Evolutionary conservation across 2,329 filamentous ascomycete genomes (phyloP).

Genomic region (Aspergillus candidus): DNA sequence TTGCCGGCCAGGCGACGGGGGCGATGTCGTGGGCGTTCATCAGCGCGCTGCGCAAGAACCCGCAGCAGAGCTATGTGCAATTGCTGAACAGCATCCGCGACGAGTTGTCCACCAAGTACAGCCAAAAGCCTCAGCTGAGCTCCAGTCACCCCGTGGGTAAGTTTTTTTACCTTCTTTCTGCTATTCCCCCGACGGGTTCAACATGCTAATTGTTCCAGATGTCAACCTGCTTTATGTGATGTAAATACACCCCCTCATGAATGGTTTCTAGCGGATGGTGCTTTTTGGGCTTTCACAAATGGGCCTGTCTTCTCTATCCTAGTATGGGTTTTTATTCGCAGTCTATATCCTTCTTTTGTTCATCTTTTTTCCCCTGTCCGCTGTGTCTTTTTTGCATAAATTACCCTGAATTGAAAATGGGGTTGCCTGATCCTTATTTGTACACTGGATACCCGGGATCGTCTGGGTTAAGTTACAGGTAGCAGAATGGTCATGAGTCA

Average conservation of each 20-base stretch:
- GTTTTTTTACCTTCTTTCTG: conserved; percentile 24
- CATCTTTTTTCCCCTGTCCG: no score
- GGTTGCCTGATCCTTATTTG: no score
- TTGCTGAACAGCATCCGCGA: conserved; percentile 93
- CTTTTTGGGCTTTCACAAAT: no score
- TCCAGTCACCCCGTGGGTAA: conserved; percentile 92
- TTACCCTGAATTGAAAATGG: no score
- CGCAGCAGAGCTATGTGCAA: conserved; percentile 92
- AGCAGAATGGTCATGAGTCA: no score
- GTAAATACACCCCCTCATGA: conserved; percentile 36
- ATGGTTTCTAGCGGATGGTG: neutral
- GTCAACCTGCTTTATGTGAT: conserved; percentile 63
- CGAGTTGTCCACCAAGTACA: conserved; percentile 77
- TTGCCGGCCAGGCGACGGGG: conserved; percentile 81
- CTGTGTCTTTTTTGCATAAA: no score
- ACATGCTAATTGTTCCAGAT: conserved; percentile 41
- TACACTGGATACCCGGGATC: no score
- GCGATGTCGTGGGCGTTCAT: conserved; percentile 99
- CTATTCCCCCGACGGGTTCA: conserved; percentile 1
- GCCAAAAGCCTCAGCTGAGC: conserved; percentile 92
- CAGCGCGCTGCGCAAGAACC: conserved; percentile 80
- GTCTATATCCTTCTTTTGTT: no score
- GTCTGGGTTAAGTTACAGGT: no score
- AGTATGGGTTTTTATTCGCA: no score
- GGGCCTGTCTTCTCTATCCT: no score